phyloP scores from a whole-genome alignment of 139 green algal species.

The Chlorella sp. region DNA sequence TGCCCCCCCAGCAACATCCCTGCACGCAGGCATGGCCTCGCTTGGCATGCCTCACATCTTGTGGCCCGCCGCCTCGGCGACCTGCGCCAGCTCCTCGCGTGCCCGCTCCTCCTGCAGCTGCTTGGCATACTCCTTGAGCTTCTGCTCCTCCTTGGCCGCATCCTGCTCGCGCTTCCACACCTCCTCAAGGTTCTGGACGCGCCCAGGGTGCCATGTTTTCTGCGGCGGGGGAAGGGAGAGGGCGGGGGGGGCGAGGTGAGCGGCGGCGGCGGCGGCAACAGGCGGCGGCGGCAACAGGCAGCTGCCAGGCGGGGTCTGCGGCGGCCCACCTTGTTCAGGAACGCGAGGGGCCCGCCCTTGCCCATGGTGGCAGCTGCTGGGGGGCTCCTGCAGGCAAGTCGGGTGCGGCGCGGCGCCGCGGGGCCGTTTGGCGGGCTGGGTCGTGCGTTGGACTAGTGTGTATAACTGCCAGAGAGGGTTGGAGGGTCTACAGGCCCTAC shows the following conservation, averaged over 20 bases:
- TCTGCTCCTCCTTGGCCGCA: conserved; percentile 77
- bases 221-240: not conserved
- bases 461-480: not conserved
- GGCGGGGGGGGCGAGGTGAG: not conserved
- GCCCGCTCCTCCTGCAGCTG: conserved; percentile 89
- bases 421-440: no score
- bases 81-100: conserved; percentile 71
- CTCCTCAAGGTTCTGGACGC: conserved; percentile 81
- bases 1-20: no score
- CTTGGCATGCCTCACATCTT: conserved; percentile 69
- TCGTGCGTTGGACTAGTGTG: no score
- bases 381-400: not conserved
- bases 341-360: conserved; percentile 58
- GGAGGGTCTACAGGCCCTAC: not conserved
- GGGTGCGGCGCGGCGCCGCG: no score
- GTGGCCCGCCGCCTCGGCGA: conserved; percentile 69
- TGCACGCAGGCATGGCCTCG: no score
- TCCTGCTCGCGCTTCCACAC: conserved; percentile 95
- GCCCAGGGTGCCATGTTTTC: conserved; percentile 80
- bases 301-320: not conserved
- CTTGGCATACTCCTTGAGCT: conserved; percentile 86
- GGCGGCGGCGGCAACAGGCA: not conserved
- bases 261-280: not conserved
- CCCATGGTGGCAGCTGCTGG: conserved; percentile 22
- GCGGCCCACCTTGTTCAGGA: conserved; percentile 86